Evolutionary conservation across 2,329 filamentous ascomycete genomes (phyloP), one percentile per base, ranked within the genome.

Genomic region (Calycina herbarum): DNA sequence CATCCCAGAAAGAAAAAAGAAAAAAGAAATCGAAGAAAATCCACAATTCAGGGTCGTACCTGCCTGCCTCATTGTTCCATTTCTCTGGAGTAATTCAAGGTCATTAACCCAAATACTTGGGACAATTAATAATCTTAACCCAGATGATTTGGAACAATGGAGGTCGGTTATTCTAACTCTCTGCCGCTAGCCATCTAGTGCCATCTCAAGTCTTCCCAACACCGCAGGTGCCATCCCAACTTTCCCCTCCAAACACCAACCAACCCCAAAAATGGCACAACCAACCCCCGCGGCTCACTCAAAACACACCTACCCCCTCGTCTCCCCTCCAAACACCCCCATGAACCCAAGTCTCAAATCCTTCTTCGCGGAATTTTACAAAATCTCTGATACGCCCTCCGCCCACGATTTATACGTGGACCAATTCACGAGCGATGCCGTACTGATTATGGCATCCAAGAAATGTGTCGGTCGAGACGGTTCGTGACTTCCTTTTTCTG

Each of bases 311-410:
- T 69, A 69, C 45, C 61, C 58, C 35, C 69, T 68, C n/a, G 38
- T 57, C 29, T 66, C 67, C 40, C 71, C 69, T 5, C n/a, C 60
- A 1, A 66, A 61, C 7, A 63, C 65, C 35, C 24, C 63, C 10
- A 48, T 90, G 59, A 79, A 89, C 64, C 80, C 83, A 72, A 82
- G 89, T 71, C 90, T 87, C 73, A 78, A 79, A 33, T 84, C 85
- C 74, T 83, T 89, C 70, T 93, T 90, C 80, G 91, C 94, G 75
- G 92, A 88, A 59, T 82, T 85, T 2, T 94, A 85, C 77, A 85
- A 89, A 67, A 70, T 66, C 10, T 86, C 88, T 67, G 73, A 75
- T 64, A 70, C 62, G 15, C 81, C 82, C 2, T 77, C 77, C 59
- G 80, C 78, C 15, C 82, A 85, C 69, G 79, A 82, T 10, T 72